phyloP scores from a whole-genome alignment of 2,329 filamentous ascomycete species.

The Pyricularia sp. region DNA sequence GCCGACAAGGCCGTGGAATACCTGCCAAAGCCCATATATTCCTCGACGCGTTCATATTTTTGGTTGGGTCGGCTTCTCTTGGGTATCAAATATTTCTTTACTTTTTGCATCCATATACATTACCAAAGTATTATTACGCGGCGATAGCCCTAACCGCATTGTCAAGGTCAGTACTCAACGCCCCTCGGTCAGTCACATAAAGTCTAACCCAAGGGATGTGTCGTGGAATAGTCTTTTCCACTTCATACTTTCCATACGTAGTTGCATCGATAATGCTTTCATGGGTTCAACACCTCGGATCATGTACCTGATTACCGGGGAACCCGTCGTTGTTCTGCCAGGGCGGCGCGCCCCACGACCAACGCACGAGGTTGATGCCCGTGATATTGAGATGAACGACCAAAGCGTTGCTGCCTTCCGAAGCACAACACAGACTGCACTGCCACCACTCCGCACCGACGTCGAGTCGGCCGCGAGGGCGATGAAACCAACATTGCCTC shows the following conservation, averaged over 20 bases:
- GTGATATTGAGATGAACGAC: not conserved
- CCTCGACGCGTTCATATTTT: constrained; percentile 13
- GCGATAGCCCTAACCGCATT: not conserved
- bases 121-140: not conserved
- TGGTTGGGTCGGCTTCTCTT: not conserved
- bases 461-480: not conserved
- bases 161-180: not conserved
- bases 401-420: not conserved
- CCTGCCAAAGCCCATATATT: constrained; percentile 15
- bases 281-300: constrained; percentile 9
- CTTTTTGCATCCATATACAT: too few relatives aligned
- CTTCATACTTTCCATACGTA: constrained; percentile 15
- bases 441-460: not conserved
- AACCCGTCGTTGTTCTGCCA: constrained; percentile 11
- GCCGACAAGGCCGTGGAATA: constrained; percentile 13
- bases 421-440: not conserved
- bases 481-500: not conserved
- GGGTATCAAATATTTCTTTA: not conserved
- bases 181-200: not conserved
- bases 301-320: constrained; percentile 12
- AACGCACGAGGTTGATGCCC: not conserved
- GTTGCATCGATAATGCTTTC: constrained; percentile 12
- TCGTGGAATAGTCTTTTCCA: constrained; percentile 9
- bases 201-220: not conserved
- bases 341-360: constrained; percentile 8